Percentiles rank a stretch among this genome's conserved stretches.
Evolutionary conservation across 164 flowering plant species (phyloP).

Genomic region (Echeveria elegans): DNA sequence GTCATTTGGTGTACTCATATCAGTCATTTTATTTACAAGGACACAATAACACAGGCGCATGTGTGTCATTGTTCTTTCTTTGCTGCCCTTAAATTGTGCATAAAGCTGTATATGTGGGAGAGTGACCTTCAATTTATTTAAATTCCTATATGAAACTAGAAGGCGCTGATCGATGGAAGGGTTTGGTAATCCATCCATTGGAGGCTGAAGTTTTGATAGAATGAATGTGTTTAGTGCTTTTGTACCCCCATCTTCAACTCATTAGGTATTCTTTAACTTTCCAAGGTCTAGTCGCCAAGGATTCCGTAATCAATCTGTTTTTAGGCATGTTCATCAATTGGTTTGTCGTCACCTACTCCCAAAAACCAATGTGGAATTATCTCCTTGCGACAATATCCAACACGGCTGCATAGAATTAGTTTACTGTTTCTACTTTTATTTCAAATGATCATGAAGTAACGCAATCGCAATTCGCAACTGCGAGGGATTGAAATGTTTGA

Average conservation of each 20-base stretch:
- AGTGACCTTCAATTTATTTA: background rate
- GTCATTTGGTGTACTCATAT: background rate
- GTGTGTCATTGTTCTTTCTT: background rate
- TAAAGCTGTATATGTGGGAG: background rate
- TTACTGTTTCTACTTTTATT: no score
- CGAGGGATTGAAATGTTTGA: no score
- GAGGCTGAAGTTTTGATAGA: background rate
- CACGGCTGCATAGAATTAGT: no score
- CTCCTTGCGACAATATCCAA: no score
- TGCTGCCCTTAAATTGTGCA: background rate
- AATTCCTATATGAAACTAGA: background rate
- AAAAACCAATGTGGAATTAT: no score
- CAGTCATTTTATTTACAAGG: background rate
- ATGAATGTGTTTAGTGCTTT: background rate
- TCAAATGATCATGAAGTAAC: no score
- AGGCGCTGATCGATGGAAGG: no score
- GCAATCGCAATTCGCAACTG: no score
- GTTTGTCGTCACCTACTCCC: no score
- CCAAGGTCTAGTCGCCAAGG: background rate
- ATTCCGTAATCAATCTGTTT: background rate
- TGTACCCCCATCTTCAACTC: background rate
- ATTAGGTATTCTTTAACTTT: constrained; percentile 3
- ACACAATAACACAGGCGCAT: background rate
- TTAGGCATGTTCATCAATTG: background rate
- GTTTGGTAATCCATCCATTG: background rate